Percentiles rank a stretch among this genome's conserved stretches.
Evolutionary conservation across 169 alveolate genomes (phyloP).

Genomic region (Plasmodium gonderi): DNA sequence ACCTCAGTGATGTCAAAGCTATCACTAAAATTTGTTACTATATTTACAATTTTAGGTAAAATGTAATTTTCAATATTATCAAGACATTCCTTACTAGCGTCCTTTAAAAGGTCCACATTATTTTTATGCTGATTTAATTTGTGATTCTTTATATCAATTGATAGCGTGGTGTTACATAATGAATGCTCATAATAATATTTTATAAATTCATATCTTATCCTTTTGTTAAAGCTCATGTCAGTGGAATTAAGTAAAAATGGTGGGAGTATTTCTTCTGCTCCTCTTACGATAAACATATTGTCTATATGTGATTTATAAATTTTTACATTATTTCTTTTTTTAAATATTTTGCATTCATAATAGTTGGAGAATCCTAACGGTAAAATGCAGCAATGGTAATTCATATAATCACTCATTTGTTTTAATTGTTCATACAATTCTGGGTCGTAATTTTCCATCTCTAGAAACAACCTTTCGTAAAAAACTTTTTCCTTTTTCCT

Average conservation of each 20-base stretch:
- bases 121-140: slow-evolving; percentile 26
- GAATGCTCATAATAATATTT: slow-evolving; percentile 75
- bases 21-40: slow-evolving; percentile 73
- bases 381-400: slow-evolving; percentile 77
- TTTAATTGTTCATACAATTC: slow-evolving; percentile 70
- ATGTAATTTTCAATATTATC: slow-evolving; percentile 73
- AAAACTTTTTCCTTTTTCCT: slow-evolving; percentile 49
- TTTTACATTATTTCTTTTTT: slow-evolving; percentile 72
- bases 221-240: slow-evolving; percentile 3
- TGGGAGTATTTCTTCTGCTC: slow-evolving; percentile 83
- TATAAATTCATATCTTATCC: slow-evolving; percentile 68
- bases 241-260: slow-evolving; percentile 61
- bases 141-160: slow-evolving; percentile 75
- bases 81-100: slow-evolving; percentile 67
- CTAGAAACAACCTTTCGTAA: slow-evolving; percentile 69
- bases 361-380: slow-evolving; percentile 82
- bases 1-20: slow-evolving; percentile 81
- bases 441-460: slow-evolving; percentile 64
- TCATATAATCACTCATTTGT: slow-evolving; percentile 66
- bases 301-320: slow-evolving; percentile 75
- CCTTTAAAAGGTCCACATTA: slow-evolving; percentile 50
- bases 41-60: slow-evolving; percentile 75
- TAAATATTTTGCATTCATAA: slow-evolving; percentile 26
- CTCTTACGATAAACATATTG: slow-evolving; percentile 74
- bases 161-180: slow-evolving; percentile 49